These are phyloP conservation scores for Neopestalotiopsis rosae DNA, from an alignment of 2,329 filamentous ascomycete genomes.

Conservation along the genomic window DNA sequence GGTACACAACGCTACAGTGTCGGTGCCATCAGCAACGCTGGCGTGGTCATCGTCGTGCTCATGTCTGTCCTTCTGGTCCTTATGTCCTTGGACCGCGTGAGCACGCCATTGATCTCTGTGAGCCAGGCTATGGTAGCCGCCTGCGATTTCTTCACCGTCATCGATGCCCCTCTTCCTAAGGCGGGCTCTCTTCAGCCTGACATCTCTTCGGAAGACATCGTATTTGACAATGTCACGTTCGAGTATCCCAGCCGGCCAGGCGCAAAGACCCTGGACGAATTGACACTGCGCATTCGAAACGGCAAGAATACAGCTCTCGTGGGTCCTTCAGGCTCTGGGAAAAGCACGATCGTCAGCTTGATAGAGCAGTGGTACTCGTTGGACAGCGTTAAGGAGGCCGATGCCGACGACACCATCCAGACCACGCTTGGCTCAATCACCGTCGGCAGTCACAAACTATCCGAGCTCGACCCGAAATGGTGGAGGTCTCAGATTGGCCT, in stretches of 20 bases:
- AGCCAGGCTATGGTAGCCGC: conserved; percentile 59
- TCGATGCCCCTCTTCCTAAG: conserved; percentile 36
- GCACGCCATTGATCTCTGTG: conserved; percentile 58
- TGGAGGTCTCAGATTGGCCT: conserved; percentile 64
- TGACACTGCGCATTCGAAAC: conserved; percentile 60
- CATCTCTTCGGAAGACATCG: conserved; percentile 43
- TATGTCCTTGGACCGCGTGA: conserved; percentile 58
- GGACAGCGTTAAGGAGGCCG: conserved; percentile 44
- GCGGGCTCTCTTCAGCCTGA: conserved; percentile 33
- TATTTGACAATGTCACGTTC: conserved; percentile 62
- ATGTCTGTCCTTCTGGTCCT: conserved; percentile 61
- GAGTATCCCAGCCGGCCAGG: conserved; percentile 69
- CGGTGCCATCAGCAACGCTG: conserved; percentile 49
- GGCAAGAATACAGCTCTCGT: conserved; percentile 74
- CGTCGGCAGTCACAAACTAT: not conserved
- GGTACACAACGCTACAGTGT: conserved; percentile 51
- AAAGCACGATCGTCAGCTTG: conserved; percentile 72
- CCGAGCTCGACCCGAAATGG: conserved; percentile 42
- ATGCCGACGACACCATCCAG: too few species aligned
- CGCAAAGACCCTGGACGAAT: conserved; percentile 61
- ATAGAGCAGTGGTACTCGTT: conserved; percentile 73
- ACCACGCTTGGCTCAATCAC: not conserved
- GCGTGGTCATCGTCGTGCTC: conserved; percentile 58
- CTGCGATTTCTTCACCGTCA: conserved; percentile 57
- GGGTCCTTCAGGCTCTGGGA: conserved; percentile 72